Percentiles rank a stretch among this genome's conserved stretches.
Conservation (phyloP, 2,329 filamentous ascomycete species). For the Harringtonia aguacate region DNA sequence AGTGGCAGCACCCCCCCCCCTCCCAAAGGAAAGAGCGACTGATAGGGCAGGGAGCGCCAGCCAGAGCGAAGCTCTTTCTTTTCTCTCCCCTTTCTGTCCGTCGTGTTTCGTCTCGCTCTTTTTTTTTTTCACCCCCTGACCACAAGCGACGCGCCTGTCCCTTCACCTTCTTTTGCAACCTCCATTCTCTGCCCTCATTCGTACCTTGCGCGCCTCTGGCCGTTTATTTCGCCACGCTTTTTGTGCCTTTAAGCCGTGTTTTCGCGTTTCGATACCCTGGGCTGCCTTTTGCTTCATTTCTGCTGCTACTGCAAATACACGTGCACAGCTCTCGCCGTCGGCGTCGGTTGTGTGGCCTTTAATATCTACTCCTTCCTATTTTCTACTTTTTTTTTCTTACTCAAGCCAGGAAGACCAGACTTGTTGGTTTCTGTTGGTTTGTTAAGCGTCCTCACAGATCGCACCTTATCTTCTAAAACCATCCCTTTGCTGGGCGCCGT, state of each 20-base stretch:
- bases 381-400: too few relatives aligned
- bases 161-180: not conserved
- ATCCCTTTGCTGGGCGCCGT: too few relatives aligned
- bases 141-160: too few relatives aligned
- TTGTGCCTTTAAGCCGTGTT: not conserved
- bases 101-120: not conserved
- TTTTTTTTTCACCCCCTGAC: not conserved
- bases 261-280: constrained; percentile 2
- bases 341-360: not conserved
- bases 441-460: too few relatives aligned
- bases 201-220: not conserved
- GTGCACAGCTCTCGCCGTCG: not conserved
- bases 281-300: not conserved
- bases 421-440: too few relatives aligned
- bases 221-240: not conserved
- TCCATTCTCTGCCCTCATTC: not conserved
- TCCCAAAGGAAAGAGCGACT: constrained; percentile 3
- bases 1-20: not conserved
- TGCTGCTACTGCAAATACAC: too few relatives aligned
- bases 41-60: not conserved
- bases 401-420: too few relatives aligned
- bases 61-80: not conserved
- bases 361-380: too few relatives aligned
- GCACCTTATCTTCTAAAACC: too few relatives aligned
- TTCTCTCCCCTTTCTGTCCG: not conserved